Evolutionary conservation across 1,139 yeast genomes (phyloP).

Genomic region (Suhomyces yuchorum): DNA sequence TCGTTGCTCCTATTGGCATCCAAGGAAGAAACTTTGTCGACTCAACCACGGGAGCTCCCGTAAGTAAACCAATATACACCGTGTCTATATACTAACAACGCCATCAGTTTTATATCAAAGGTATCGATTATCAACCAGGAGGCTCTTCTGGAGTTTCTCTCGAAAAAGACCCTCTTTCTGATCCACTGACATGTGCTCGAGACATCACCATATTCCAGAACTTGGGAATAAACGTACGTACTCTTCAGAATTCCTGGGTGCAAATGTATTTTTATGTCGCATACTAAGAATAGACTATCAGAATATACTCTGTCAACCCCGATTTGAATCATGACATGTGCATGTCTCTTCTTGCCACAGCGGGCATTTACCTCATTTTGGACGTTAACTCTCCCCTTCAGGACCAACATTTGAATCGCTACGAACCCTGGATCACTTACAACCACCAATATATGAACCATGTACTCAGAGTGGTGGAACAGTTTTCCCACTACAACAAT

Average conservation of each 20-base stretch:
- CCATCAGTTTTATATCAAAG: constrained; percentile 70
- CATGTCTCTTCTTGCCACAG: constrained; percentile 86
- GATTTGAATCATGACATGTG: constrained; percentile 83
- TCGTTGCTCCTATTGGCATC: constrained; percentile 60
- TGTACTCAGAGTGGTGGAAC: constrained; percentile 77
- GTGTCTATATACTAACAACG: constrained; percentile 8
- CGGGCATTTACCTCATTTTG: constrained; percentile 86
- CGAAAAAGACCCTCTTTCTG: constrained; percentile 69
- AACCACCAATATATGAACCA: constrained; percentile 68
- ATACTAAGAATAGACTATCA: constrained; percentile 56
- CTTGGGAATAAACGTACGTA: constrained; percentile 68
- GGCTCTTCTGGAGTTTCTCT: constrained; percentile 71
- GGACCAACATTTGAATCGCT: constrained; percentile 77
- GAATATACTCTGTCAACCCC: constrained; percentile 87
- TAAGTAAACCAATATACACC: constrained; percentile 33
- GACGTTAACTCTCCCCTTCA: constrained; percentile 89
- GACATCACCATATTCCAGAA: constrained; percentile 74
- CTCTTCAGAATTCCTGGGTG: too few species aligned
- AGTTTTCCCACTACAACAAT: constrained; percentile 81
- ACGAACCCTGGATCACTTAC: constrained; percentile 88
- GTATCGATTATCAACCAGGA: constrained; percentile 87
- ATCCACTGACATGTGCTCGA: constrained; percentile 67
- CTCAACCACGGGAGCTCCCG: constrained; percentile 74
- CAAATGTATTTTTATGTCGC: too few species aligned
- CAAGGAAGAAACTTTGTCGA: constrained; percentile 75